Conservation (phyloP, 495 filamentous ascomycete genomes). For the Podospora pseudoanserina region DNA sequence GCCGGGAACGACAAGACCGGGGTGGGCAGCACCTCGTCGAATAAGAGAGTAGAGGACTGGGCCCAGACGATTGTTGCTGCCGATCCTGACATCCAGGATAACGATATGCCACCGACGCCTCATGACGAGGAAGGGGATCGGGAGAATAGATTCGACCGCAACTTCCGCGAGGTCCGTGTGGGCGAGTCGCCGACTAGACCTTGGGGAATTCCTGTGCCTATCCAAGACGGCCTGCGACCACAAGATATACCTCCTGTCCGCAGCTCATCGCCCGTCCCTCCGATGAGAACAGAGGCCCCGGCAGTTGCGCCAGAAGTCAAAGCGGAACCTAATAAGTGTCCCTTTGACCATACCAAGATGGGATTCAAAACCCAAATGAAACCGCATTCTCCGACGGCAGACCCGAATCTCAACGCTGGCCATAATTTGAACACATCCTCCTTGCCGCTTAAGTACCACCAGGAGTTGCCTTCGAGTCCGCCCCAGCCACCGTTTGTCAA, state of each 20-base stretch:
- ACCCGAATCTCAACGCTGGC: slow-evolving; percentile 4
- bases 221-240: slow-evolving; percentile 15
- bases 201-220: slow-evolving; percentile 78
- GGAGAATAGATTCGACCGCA: slow-evolving; percentile 69
- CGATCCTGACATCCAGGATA: slow-evolving; percentile 39
- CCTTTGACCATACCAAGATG: slow-evolving; percentile 47
- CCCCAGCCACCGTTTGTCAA: slow-evolving; percentile 43
- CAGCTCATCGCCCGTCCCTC: slow-evolving; percentile 1
- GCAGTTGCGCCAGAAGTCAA: background rate
- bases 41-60: slow-evolving; percentile 73
- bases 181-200: slow-evolving; percentile 87
- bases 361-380: slow-evolving; percentile 18
- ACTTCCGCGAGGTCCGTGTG: slow-evolving; percentile 75
- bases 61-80: slow-evolving; percentile 62
- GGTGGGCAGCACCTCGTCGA: slow-evolving; percentile 49
- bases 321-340: slow-evolving; percentile 36
- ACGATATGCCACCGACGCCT: slow-evolving; percentile 25
- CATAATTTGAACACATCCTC: slow-evolving; percentile 19
- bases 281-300: background rate
- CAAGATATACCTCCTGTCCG: slow-evolving; percentile 18
- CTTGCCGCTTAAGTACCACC: slow-evolving; percentile 21
- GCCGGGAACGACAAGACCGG: slow-evolving; percentile 32
- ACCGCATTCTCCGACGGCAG: slow-evolving; percentile 17
- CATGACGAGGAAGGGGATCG: slow-evolving; percentile 41
- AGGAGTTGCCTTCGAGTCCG: slow-evolving; percentile 16